Evolutionary conservation across 495 filamentous ascomycete genomes (phyloP).

Genomic region (Diplogelasinospora grovesii): DNA sequence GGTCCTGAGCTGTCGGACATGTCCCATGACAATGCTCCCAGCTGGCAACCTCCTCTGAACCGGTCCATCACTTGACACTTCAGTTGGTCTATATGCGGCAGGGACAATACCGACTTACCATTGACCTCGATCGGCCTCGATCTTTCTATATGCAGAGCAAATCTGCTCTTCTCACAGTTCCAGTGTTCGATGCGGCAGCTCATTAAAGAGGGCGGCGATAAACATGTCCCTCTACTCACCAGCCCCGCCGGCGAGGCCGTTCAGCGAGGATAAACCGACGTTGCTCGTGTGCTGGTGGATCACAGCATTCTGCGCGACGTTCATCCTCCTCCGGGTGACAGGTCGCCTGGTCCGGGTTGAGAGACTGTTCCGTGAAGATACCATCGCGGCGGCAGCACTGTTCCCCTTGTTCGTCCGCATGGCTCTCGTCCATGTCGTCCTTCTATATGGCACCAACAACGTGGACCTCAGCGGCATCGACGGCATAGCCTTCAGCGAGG

Average conservation of each 20-base stretch:
- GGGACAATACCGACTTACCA: too few species aligned
- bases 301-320: slow-evolving; percentile 65
- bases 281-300: slow-evolving; percentile 93
- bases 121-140: too few species aligned
- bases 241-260: slow-evolving; percentile 51
- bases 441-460: slow-evolving; percentile 89
- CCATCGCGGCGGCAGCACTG: slow-evolving; percentile 68
- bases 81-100: too few species aligned
- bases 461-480: slow-evolving; percentile 32
- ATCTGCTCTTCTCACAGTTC: background rate
- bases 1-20: too few species aligned
- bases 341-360: slow-evolving; percentile 79
- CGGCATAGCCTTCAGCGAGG: slow-evolving; percentile 26
- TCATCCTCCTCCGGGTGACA: slow-evolving; percentile 68
- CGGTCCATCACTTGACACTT: too few species aligned
- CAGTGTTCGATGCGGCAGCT: too few species aligned
- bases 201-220: too few species aligned
- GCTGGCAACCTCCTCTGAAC: too few species aligned
- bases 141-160: too few species aligned
- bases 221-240: slow-evolving; percentile 48
- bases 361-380: slow-evolving; percentile 78
- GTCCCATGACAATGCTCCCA: too few species aligned
- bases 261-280: slow-evolving; percentile 59
- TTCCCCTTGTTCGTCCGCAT: slow-evolving; percentile 76
- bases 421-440: slow-evolving; percentile 73